Evolutionary conservation across 305 asterid genomes (phyloP), one percentile per base, ranked within the genome.

Genomic region (Fraxinus sp.): DNA sequence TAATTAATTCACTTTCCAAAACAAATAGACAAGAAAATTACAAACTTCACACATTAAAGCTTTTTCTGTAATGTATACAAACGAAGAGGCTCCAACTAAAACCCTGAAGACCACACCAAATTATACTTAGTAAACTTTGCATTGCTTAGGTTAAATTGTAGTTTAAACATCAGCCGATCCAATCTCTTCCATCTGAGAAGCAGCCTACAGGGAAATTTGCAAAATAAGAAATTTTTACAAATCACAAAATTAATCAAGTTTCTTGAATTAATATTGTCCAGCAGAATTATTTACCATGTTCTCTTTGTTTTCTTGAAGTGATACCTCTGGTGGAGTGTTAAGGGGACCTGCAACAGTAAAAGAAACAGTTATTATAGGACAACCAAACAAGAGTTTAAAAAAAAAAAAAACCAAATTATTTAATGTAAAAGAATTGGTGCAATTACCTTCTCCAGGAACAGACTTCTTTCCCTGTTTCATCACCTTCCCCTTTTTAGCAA

Each of bases 281-380:
- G 64, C 76, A 62, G 55, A 80, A 55, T n/a, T 57, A 49, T 76
- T 83, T 85, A 94, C 98, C 95, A 89, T 66, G 84, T 95, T 95
- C 85, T 95, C 98, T 87, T 95, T 93, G 87, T 93, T 88, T 66
- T 93, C 98, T 87, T 89, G 86, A 80, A 85, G 89, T 84, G 83
- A 76, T 79, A 86, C 89, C 80, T 89, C 88, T 55, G 90, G 84
- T 35, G 89, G 84, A 78, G 92, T 76, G 72, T 84, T 79, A 62
- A 82, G 68, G 55, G 86, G 82, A 79, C 87, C 98, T 89, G 87
- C 76, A 82, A 77, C 78, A 80, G 83, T 30, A 55, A 78, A 75
- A 44, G 52, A 81, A n/a, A 5, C 7, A 30, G 76, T 71, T 32
- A 71, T 13, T 32, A 22, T 22, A 5, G 10, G 35, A 66, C 33